A percentile compares a stretch with the other conserved stretches of the same genome.
Conservation (phyloP, 225 moss, liverwort and hornwort species). For the Asterella californica region DNA sequence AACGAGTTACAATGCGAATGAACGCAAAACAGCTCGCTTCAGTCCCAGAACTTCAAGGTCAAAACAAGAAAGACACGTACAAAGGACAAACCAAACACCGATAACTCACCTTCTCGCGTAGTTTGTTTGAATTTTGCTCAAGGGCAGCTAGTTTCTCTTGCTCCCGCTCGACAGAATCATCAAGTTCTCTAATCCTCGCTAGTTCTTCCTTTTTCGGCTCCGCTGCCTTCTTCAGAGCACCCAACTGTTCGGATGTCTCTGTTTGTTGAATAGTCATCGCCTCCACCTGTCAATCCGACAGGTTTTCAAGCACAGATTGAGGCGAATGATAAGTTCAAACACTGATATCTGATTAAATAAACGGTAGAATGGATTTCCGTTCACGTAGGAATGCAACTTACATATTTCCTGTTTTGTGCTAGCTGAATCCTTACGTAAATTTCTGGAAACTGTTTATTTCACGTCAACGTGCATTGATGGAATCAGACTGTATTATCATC, state of each 20-base stretch:
- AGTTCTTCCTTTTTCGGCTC: conserved; percentile 76
- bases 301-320: not conserved
- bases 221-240: conserved; percentile 57
- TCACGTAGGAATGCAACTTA: not conserved
- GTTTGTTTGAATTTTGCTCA: conserved; percentile 65
- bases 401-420: too few species aligned
- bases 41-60: not conserved
- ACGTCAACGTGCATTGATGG: too few species aligned
- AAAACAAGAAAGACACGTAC: not conserved
- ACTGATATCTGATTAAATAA: not conserved
- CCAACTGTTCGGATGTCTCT: conserved; percentile 72
- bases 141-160: conserved; percentile 54
- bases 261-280: conserved; percentile 72
- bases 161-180: conserved; percentile 59
- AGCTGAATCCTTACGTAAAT: too few species aligned
- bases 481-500: not conserved
- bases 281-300: conserved; percentile 55
- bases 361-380: not conserved
- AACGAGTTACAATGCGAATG: not conserved
- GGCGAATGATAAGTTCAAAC: not conserved
- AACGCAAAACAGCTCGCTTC: too few species aligned
- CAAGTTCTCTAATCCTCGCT: conserved; percentile 58
- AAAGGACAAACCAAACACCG: not conserved
- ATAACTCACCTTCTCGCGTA: conserved; percentile 67
- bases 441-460: too few species aligned